A percentile compares a stretch with the other conserved stretches of the same genome.
Conservation (phyloP, 2,329 filamentous ascomycete genomes). For the Colletotrichum filicis region DNA sequence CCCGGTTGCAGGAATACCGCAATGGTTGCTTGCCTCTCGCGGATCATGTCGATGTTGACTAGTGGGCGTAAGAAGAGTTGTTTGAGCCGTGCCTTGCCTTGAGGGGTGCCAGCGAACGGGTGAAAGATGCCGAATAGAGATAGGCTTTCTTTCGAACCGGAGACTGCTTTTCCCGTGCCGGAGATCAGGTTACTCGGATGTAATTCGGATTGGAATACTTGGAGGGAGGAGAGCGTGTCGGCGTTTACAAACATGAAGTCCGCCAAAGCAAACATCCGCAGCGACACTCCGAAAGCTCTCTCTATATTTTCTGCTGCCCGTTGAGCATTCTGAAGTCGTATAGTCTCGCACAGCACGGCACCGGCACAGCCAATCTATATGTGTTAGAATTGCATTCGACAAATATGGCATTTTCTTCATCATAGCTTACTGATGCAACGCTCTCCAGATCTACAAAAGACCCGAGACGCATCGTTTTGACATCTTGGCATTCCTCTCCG, state of each 20-base stretch:
- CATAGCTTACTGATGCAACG: constrained; percentile 67
- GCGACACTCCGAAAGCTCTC: constrained; percentile 3
- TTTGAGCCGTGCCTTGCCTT: constrained; percentile 80
- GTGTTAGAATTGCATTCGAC: background rate
- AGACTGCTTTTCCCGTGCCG: constrained; percentile 69
- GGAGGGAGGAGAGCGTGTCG: constrained; percentile 84
- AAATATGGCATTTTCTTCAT: background rate
- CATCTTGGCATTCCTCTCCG: constrained; percentile 60
- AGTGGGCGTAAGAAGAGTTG: constrained; percentile 85
- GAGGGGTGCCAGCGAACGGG: constrained; percentile 77
- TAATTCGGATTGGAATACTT: constrained; percentile 84
- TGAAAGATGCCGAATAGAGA: constrained; percentile 89
- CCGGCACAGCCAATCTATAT: constrained; percentile 81
- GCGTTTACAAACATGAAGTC: constrained; percentile 80
- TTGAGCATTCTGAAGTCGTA: constrained; percentile 55
- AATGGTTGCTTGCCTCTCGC: constrained; percentile 77
- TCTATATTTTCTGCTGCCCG: background rate
- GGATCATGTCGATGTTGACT: constrained; percentile 73
- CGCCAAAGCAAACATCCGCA: constrained; percentile 81
- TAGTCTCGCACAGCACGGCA: constrained; percentile 84
- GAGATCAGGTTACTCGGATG: constrained; percentile 86
- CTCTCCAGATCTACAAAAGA: constrained; percentile 81
- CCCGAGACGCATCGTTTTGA: constrained; percentile 74
- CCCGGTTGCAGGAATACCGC: constrained; percentile 73
- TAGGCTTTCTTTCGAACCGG: constrained; percentile 80